Evolutionary conservation across 2,329 filamentous ascomycete genomes (phyloP).

Genomic region (Trichoderma koningii): DNA sequence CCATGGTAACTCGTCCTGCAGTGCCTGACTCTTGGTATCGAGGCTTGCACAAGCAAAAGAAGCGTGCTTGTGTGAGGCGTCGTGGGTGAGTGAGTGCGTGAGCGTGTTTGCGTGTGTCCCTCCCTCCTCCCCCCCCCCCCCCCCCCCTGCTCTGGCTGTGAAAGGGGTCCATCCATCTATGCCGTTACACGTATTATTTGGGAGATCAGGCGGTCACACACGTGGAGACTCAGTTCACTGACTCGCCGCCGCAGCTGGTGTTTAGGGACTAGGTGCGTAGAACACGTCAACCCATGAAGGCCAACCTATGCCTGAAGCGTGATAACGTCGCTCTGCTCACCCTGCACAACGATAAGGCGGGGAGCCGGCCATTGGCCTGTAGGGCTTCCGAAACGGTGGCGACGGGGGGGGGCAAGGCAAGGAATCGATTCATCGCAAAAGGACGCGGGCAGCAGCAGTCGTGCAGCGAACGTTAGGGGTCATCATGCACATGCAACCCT

Average conservation of each 20-base stretch:
- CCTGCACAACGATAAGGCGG: constrained; percentile 25
- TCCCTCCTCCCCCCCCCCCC: too few species aligned
- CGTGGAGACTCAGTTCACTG: constrained; percentile 23
- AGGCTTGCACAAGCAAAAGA: constrained; percentile 13
- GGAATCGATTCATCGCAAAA: constrained; percentile 16
- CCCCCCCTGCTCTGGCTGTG: constrained; percentile 21
- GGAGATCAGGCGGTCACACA: constrained; percentile 25
- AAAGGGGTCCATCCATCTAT: constrained; percentile 24
- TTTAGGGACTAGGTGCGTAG: constrained; percentile 21
- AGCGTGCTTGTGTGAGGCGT: background rate
- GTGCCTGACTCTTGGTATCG: constrained; percentile 17
- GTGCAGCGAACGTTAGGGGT: constrained; percentile 23
- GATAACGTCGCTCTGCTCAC: constrained; percentile 18
- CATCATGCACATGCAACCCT: constrained; percentile 25
- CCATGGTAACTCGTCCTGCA: constrained; percentile 11
- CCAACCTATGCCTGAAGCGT: constrained; percentile 24
- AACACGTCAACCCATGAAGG: constrained; percentile 26
- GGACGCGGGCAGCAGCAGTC: constrained; percentile 2
- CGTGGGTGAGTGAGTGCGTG: too few species aligned
- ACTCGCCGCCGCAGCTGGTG: constrained; percentile 21
- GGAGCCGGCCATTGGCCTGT: constrained; percentile 13
- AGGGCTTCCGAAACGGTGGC: constrained; percentile 18
- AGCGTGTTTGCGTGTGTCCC: too few species aligned
- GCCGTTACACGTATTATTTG: constrained; percentile 24
- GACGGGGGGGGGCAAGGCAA: constrained; percentile 2